Base-by-base conservation (phyloP, 768 basidiomycete genomes). In the Boletus pseudopeckii region DNA sequence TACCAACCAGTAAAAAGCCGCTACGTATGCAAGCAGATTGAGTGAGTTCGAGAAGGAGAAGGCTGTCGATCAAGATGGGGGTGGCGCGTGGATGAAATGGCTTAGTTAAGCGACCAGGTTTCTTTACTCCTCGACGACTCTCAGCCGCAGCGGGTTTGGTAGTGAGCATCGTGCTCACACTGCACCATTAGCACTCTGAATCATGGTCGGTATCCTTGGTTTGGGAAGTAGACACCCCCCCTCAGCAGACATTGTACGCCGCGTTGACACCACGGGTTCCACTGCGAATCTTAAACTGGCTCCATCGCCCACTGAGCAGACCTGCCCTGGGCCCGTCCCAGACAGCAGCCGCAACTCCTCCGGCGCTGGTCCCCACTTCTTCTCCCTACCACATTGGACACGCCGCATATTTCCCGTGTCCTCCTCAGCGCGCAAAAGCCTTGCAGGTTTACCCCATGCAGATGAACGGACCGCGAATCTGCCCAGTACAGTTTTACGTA, bases 311-410 rank as follows among this genome's bases (percentile, higher is more conserved):
- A 78, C 78, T 78, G 46, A 80, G 78, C 26, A 77, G 74, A 28
- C 80, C 74, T 68, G 71, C 22, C 24, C 48, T 37, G 71, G 76
- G n/a, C 74, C 77, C 9, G 75, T 76, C 8, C 77, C 80, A 28
- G 74, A 75, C 22, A 77, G 22, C 22, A 32, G n/a, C 40, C 37
- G 36, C 13, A 72, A 74, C 47, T 77, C 78, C 13, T 73, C 80
- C 13, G 78, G 54, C 10, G 50, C 58, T 44, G 50, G 45, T 15
- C 52, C 56, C 34, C 83, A 82, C 68, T 82, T 88, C 70, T 82
- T 88, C 68, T 83, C 86, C 22, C 69, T 85, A 24, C 82, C 85
- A 15, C 74, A 77, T 55, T 86, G 85, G 85, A 80, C 75, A 62
- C 84, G 80, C 60, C 83, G 79, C 55, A 72, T 69, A 28, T 63